These are phyloP conservation scores for Mycena belliarum DNA, from an alignment of 768 basidiomycete genomes.

Conservation along the genomic window DNA sequence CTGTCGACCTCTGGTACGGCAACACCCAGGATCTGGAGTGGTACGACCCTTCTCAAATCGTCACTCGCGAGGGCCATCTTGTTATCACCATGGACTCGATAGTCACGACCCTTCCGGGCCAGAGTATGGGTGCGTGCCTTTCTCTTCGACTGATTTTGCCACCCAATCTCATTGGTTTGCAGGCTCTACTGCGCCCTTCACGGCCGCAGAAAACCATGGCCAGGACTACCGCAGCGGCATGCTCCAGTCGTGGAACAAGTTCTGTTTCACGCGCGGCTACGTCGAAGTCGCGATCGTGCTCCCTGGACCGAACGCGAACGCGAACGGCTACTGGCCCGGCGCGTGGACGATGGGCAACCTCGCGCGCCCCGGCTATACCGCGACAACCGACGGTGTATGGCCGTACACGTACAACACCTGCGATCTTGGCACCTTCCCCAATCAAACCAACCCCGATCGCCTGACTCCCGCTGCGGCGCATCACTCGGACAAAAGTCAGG, in stretches of 20 bases:
- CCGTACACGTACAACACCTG: conserved; percentile 78
- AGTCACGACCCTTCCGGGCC: conserved; percentile 28
- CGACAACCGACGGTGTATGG: conserved; percentile 81
- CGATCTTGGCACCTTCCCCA: conserved; percentile 77
- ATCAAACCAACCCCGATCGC: conserved; percentile 59
- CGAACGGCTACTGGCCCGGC: conserved; percentile 73
- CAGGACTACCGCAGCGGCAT: conserved; percentile 72
- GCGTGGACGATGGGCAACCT: conserved; percentile 91
- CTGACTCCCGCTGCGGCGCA: conserved; percentile 63
- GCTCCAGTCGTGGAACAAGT: conserved; percentile 91
- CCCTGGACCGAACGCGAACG: conserved; percentile 57
- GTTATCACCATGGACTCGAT: conserved; percentile 67
- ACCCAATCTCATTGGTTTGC: background rate
- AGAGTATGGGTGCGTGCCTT: conserved; percentile 33
- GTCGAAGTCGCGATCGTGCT: conserved; percentile 67
- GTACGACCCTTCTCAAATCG: conserved; percentile 71
- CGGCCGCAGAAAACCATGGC: conserved; percentile 50
- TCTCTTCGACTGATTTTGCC: background rate
- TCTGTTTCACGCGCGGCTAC: conserved; percentile 81
- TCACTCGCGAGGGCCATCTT: conserved; percentile 65
- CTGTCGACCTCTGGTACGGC: conserved; percentile 72
- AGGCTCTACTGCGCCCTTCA: conserved; percentile 50
- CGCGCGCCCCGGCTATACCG: conserved; percentile 77
- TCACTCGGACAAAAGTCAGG: conserved; percentile 44
- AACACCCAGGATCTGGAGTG: conserved; percentile 71